Evolutionary conservation across 2,329 filamentous ascomycete species (phyloP).

Genomic region (Epichloe bromicola): DNA sequence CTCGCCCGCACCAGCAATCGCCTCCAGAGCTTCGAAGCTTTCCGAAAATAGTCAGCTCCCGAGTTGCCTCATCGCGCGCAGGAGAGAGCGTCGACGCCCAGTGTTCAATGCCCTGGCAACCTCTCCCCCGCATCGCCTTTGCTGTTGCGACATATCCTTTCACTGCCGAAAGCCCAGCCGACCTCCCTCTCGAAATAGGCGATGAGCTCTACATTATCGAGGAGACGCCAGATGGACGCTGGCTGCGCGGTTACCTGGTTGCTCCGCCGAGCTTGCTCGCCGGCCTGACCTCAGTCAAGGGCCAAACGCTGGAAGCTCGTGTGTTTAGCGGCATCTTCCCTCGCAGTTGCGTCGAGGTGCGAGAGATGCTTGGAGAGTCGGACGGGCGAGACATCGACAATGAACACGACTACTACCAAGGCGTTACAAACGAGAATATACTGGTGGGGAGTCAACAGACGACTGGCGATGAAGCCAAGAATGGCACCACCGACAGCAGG

Average conservation of each 20-base stretch:
- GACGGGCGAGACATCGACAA: conserved; percentile 39
- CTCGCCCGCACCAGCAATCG: background rate
- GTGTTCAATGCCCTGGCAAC: conserved; percentile 81
- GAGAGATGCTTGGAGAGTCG: conserved; percentile 74
- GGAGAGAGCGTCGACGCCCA: conserved; percentile 8
- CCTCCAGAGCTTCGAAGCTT: background rate
- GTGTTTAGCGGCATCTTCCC: conserved; percentile 99
- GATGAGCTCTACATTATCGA: conserved; percentile 99
- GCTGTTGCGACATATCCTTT: conserved; percentile 95
- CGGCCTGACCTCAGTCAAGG: conserved; percentile 78
- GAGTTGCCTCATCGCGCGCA: conserved; percentile 4
- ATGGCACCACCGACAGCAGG: conserved; percentile 32
- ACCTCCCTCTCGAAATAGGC: conserved; percentile 91
- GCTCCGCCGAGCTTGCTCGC: conserved; percentile 87
- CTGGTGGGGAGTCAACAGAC: conserved; percentile 16
- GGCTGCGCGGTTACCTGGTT: conserved; percentile 91
- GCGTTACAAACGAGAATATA: conserved; percentile 18
- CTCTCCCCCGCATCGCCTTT: conserved; percentile 92
- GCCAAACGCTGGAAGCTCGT: conserved; percentile 84
- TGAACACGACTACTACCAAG: conserved; percentile 27
- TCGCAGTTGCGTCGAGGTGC: conserved; percentile 83
- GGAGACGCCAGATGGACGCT: conserved; percentile 80
- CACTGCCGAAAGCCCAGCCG: conserved; percentile 69
- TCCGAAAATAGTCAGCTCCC: background rate
- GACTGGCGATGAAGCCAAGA: conserved; percentile 40